A percentile compares a stretch with the other conserved stretches of the same genome.
Conservation (phyloP, 768 basidiomycete species). For the Postia placenta region DNA sequence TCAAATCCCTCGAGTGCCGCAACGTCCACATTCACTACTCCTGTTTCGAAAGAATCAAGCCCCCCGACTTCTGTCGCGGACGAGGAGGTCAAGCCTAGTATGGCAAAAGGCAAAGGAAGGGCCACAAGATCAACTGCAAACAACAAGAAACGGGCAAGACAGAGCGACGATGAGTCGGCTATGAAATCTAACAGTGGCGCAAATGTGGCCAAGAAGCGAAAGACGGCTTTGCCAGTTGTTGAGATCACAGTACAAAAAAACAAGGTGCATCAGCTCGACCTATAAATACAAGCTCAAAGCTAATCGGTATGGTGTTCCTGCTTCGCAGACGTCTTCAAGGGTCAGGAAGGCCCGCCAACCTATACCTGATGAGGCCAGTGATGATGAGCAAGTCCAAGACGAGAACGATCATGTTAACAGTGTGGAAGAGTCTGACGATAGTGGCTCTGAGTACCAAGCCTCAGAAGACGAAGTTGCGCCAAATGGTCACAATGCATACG, state of each 20-base stretch:
- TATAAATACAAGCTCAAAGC: conserved; percentile 10
- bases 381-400: neutral
- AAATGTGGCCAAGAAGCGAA: conserved; percentile 20
- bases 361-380: neutral
- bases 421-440: conserved; percentile 46
- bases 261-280: conserved; percentile 5
- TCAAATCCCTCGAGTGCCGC: conserved; percentile 34
- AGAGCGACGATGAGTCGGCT: conserved; percentile 5
- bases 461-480: conserved; percentile 23
- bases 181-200: neutral
- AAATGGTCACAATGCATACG: neutral
- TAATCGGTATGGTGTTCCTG: neutral
- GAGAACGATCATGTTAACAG: neutral
- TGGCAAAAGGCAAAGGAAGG: neutral
- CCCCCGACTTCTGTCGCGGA: conserved; percentile 44
- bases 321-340: neutral
- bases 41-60: conserved; percentile 40
- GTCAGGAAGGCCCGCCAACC: neutral
- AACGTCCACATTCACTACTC: conserved; percentile 47
- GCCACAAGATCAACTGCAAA: conserved; percentile 9
- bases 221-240: conserved; percentile 10
- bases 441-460: conserved; percentile 56
- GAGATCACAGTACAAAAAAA: conserved; percentile 14
- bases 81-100: neutral
- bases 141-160: conserved; percentile 11